phyloP scores from a whole-genome alignment of 768 basidiomycete species.

The Boletellus ananiceps region DNA sequence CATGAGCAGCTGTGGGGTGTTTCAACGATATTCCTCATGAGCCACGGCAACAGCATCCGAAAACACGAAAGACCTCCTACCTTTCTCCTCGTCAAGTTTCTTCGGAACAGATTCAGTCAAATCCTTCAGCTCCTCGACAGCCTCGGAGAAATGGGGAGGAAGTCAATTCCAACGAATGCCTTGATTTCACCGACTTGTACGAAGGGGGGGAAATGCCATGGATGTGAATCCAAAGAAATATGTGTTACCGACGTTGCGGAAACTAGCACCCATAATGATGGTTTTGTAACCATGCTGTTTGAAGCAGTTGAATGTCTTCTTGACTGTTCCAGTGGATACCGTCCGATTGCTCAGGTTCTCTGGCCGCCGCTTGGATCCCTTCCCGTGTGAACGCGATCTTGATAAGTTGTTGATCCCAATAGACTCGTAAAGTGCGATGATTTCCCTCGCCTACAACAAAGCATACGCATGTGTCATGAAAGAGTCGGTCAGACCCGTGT shows the following conservation, averaged over 20 bases:
- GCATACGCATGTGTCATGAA: slow-evolving; percentile 11
- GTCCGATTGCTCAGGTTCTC: slow-evolving; percentile 88
- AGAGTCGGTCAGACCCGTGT: slow-evolving; percentile 25
- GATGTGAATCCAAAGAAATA: slow-evolving; percentile 1
- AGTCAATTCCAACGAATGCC: slow-evolving; percentile 93
- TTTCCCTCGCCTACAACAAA: slow-evolving; percentile 59
- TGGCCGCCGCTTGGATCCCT: slow-evolving; percentile 98
- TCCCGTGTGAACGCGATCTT: slow-evolving; percentile 99
- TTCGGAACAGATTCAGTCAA: slow-evolving; percentile 74
- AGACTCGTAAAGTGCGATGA: slow-evolving; percentile 92
- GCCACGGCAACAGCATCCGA: too few relatives aligned
- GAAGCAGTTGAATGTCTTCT: slow-evolving; percentile 99
- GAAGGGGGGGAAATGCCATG: neutral
- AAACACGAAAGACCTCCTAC: too few relatives aligned
- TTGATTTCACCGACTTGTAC: slow-evolving; percentile 83
- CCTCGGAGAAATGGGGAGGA: slow-evolving; percentile 88
- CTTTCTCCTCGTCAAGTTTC: slow-evolving; percentile 58
- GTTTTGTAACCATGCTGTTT: slow-evolving; percentile 98
- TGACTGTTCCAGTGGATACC: slow-evolving; percentile 97
- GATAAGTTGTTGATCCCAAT: slow-evolving; percentile 92
- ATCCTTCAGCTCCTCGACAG: slow-evolving; percentile 92
- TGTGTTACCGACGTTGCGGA: slow-evolving; percentile 82
- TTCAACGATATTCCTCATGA: too few relatives aligned
- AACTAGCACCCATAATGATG: slow-evolving; percentile 99
- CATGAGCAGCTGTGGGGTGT: too few relatives aligned